Base-by-base conservation (phyloP, 2,329 filamentous ascomycete species). In the Raffaelea arxii region DNA sequence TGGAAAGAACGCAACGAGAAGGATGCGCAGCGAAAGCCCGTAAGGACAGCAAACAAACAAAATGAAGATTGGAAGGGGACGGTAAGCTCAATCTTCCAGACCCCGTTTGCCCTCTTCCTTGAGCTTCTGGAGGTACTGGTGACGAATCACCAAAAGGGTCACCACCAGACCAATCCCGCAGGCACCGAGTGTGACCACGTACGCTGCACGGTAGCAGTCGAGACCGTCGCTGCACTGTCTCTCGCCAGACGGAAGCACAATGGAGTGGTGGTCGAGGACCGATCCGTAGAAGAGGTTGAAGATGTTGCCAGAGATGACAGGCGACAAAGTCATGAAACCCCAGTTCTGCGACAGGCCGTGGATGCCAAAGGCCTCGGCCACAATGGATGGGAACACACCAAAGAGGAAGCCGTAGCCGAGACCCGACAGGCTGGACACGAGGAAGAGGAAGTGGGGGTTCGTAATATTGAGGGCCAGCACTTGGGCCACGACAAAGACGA, bases 401-500 rank as follows among this genome's bases (percentile, higher is more conserved):
- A 97, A 97, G 0, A 97, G 73, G 53, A 94, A 87, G 3, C 92
- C 92, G 62, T 98, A 98, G 2, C 82, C 90, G 1, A 97, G 70
- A 0, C 92, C 92, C 0, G 86, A 94, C 21, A 94, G 74, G 1
- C 81, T 78, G 0, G 90, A 96, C 18, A 97, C 82, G 24, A 88
- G 65, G 53, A 80, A 81, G 1, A 97, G 77, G 36, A 80, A 69
- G 56, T 88, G 75, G 0, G 92, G 92, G 59, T 92, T 85, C 44
- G 77, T 72, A 50, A 96, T 80, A 35, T 70, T 77, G 30, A 91
- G 72, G 7, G 86, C 91, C 46, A 77, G 81, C 10, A 92, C 55
- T 63, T 97, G 91, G 3, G 86, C 89, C 2, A 83, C 51, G 35
- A 82, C 79, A 66, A 97, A 97, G 54, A 95, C 77, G 27, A 75